Conservation (phyloP, 306 rosid species). For the Rosa persica region DNA sequence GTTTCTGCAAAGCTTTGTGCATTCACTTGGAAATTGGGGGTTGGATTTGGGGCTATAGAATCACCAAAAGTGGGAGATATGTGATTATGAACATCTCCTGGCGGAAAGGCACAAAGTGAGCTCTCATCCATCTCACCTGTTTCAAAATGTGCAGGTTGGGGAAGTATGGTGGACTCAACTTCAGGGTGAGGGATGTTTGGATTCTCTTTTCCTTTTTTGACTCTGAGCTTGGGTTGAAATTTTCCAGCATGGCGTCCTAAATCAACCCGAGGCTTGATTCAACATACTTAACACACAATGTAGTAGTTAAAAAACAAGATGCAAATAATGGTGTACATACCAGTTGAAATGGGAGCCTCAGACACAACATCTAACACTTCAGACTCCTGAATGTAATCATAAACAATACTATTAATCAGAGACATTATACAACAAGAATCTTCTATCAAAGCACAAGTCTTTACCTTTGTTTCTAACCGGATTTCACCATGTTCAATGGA, state of each 20-base stretch:
- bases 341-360: constrained; percentile 27
- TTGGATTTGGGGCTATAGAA: constrained; percentile 25
- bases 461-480: constrained; percentile 39
- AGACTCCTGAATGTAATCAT: constrained; percentile 43
- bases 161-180: constrained; percentile 22
- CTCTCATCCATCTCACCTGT: constrained; percentile 16
- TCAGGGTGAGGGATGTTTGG: constrained; percentile 24
- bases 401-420: constrained; percentile 10
- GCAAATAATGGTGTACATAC: constrained; percentile 22
- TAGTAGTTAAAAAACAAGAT: constrained; percentile 1
- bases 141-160: constrained; percentile 26
- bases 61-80: constrained; percentile 40
- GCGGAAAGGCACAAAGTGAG: constrained; percentile 32
- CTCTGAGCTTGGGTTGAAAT: constrained; percentile 39
- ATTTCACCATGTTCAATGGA: constrained; percentile 17
- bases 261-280: background rate
- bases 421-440: background rate
- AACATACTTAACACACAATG: constrained; percentile 2
- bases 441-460: background rate
- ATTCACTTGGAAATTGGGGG: constrained; percentile 38
- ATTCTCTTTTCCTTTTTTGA: constrained; percentile 28
- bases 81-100: constrained; percentile 33
- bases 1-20: constrained; percentile 39
- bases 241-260: constrained; percentile 34
- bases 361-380: constrained; percentile 18